phyloP scores from a whole-genome alignment of 129 eudicot genomes.

The Scalesia atractyloides region DNA sequence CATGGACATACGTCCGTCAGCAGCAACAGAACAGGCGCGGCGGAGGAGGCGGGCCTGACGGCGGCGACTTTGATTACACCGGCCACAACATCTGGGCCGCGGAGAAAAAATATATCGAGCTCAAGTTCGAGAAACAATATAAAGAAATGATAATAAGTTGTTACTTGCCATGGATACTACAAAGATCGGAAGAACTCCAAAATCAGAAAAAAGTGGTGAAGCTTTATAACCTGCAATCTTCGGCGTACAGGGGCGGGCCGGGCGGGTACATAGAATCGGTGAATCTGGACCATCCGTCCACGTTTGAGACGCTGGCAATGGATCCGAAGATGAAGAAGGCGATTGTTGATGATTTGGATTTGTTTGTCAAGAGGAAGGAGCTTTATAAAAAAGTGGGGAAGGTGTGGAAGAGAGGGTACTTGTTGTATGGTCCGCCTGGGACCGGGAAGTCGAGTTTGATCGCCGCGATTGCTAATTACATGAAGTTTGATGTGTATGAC shows the following conservation, averaged over 20 bases:
- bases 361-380: conserved; percentile 57
- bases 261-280: conserved; percentile 37
- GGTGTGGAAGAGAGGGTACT: conserved; percentile 77
- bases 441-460: conserved; percentile 74
- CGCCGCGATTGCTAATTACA: conserved; percentile 66
- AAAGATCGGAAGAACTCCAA: conserved; percentile 36
- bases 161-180: conserved; percentile 48
- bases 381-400: conserved; percentile 63
- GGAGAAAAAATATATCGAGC: conserved; percentile 46
- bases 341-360: conserved; percentile 56
- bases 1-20: conserved; percentile 46
- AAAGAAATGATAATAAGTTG: conserved; percentile 40
- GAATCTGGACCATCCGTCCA: conserved; percentile 70
- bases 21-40: conserved; percentile 2
- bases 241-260: conserved; percentile 20
- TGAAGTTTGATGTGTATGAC: conserved; percentile 65
- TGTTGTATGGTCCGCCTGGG: conserved; percentile 73
- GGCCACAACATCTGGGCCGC: background rate
- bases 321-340: conserved; percentile 49
- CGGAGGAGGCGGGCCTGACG: conserved; percentile 18
- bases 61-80: conserved; percentile 1
- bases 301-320: conserved; percentile 72
- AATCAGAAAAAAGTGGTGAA: conserved; percentile 49
- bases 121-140: conserved; percentile 49
- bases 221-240: conserved; percentile 44